Evolutionary conservation across 768 basidiomycete species (phyloP).

Genomic region (Psilocybe cubensis): DNA sequence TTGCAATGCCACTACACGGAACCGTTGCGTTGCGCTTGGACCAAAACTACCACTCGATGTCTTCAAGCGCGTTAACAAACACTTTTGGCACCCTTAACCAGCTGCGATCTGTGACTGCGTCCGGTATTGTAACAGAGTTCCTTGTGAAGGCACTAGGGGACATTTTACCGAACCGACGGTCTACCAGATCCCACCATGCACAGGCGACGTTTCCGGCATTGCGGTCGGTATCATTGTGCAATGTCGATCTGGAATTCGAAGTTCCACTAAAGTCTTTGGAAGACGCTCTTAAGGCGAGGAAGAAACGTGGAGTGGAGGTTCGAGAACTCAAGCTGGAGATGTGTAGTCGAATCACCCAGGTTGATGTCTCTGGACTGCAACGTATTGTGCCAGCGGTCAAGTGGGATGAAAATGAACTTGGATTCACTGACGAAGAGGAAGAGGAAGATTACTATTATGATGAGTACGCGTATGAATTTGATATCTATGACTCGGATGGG

Average conservation of each 20-base stretch:
- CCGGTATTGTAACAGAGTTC: not conserved
- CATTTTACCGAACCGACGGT: not conserved
- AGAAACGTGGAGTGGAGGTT: not conserved
- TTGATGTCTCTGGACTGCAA: not conserved
- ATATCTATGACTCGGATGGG: not conserved
- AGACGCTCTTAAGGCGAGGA: not conserved
- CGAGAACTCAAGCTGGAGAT: not conserved
- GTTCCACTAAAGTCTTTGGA: not conserved
- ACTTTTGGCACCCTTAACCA: not conserved
- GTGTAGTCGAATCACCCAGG: not conserved
- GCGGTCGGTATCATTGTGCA: not conserved
- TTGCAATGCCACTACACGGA: not conserved
- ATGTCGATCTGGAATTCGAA: not conserved
- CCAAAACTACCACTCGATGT: not conserved
- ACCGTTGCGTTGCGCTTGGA: not conserved
- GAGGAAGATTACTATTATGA: not conserved
- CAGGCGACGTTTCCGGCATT: not conserved
- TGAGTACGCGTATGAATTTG: not conserved
- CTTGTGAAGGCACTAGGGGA: not conserved
- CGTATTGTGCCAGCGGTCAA: not conserved
- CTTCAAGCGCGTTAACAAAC: not conserved
- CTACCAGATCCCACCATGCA: not conserved
- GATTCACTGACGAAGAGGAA: not conserved
- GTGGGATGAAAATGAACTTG: not conserved
- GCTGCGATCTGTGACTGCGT: not conserved